Base-by-base conservation (phyloP, 1,284 basidiomycete genomes). In the Xerocomus amazonicus region DNA sequence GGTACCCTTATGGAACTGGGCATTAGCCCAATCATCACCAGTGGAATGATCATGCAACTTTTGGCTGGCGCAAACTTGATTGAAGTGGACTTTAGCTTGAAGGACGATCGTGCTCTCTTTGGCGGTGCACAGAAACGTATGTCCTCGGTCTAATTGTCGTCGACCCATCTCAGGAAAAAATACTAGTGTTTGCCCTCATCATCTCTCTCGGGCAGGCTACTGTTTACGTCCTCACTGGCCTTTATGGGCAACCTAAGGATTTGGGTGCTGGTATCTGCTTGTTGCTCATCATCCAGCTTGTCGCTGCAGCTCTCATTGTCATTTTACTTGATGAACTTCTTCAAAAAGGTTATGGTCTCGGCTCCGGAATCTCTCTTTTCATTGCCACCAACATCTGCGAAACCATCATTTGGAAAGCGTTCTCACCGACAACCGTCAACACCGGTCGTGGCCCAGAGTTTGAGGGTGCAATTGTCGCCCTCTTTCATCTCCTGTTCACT, bases 311-410 rank as follows among this genome's bases (percentile, higher is more conserved):
- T 37, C 84, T 99, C 59, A 97, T 99, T 71, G 96, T 98, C 70
- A 95, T 97, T 62, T 85, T 99, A 56, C 90, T 99, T 61, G 96
- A 98, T 68, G 96, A 99, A 73, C 90, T 99, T 52, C 88, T 99
- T 54, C 95, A 97, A 67, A 99, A 98, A 72, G 96, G 96, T 48
- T 98, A 99, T 72, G 96, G 96, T 70, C 90, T 99, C 53, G 96
- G 96, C 50, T 97, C 93, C 2, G 96, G 96, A 64, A 97, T 99
- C 72, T 97, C 95, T 51, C 87, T 98, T 56, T 99, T 98, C 81
- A 97, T 98, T 61, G 96, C 96, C 5, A 98, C 96, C 74, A 99
- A 98, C 80, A 97, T 98, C 61, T 99, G 97, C 74, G 96, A 99
- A 73, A 92, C 90, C 53, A 99, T 99, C 74, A 84, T 98, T 64